Evolutionary conservation across 805 yeast genomes (phyloP), one percentile per base, ranked within the genome.

Genomic region (Nakazawaea ishiwadae): DNA sequence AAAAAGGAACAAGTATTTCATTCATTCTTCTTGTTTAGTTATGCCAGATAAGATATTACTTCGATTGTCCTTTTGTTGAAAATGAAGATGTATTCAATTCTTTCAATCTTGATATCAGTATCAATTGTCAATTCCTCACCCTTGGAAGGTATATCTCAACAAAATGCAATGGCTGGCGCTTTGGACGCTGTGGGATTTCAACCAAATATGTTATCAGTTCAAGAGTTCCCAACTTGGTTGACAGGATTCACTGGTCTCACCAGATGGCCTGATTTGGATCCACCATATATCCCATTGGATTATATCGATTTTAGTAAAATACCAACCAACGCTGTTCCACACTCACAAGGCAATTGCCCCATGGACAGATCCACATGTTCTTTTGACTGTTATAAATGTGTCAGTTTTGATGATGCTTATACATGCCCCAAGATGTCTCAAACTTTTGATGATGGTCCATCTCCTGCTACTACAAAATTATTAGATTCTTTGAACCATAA

Each of bases 361-460:
- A 48, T 51, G 1, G 72, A 66, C 12, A 67, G 78, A 41, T 64
- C 62, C 14, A 66, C 71, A 23, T 90, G 97, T 54, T 83, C 96
- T 0, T 90, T 86, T 63, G 96, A 89, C 58, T 90, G 97, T 58
- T 75, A 71, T 58, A 77, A 81, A 48, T 90, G 96, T 63, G 77
- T 81, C 20, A 76, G 79, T 18, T 72, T 65, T 28, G 93, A 84
- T 59, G 98, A 90, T 55, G 78, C 84, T 4, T 73, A 66, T 51
- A 76, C 91, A 0, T 90, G 97, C 58, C 75, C 81, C 2, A 65
- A 68, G 35, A 65, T 91, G 29, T 77, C 90, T 0, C 98, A 91
- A 62, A 82, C 95, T 0, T 91, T 91, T 61, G 99, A 91, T 58
- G 98, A 91, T 58, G 98, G 99, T 0, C 99, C 99, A 1, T 73